Base-by-base conservation (phyloP, 495 filamentous ascomycete species). In the Collariella sp. region DNA sequence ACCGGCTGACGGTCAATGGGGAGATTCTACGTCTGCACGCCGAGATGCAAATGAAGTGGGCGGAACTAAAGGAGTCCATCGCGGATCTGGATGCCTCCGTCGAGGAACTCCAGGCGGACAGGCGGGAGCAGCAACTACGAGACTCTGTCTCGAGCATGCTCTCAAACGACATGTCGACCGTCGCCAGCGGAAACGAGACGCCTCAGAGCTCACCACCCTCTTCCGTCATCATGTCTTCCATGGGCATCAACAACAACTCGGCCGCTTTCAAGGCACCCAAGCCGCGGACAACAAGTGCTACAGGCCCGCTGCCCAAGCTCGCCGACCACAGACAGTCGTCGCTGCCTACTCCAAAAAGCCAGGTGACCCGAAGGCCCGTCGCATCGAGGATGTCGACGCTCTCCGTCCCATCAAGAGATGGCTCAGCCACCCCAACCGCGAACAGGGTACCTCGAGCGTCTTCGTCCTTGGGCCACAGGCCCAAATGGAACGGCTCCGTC, bases 81-180 rank as follows among this genome's bases (percentile, higher is more conserved):
- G 77, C 72, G 34, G 84, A 88, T 13, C 81, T 93, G 73, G 86
- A 95, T 69, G 51, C 76, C 18, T 73, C 77, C 15, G 63, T 96
- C 23, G 85, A 91, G 44, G 87, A 95, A 46, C 71, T 91, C 4
- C 76, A 83, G 41, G 66, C 74, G 16, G 81, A 85, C 40, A 78
- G 80, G 59, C 75, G 74, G 47, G 80, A 74, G 29, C 87, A 93
- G 63, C 87, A 85, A 54, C 76, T 96, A 49, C 83, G 93, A 29
- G 93, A 97, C 66, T 97, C 91, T 0, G 85, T 97, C 50, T 96
- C 91, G 3, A 95, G 84, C 60, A 87, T 96, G 57, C 70, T 93
- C 16, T 95, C 91, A 0, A 85, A 87, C 58, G 93, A 96, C 63
- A 82, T 83, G 58, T 93, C 89, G 1, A 80, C 83, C 12, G 70